Base-by-base conservation (phyloP, 2,329 filamentous ascomycete genomes). In the Neocatenulostroma microsporum region DNA sequence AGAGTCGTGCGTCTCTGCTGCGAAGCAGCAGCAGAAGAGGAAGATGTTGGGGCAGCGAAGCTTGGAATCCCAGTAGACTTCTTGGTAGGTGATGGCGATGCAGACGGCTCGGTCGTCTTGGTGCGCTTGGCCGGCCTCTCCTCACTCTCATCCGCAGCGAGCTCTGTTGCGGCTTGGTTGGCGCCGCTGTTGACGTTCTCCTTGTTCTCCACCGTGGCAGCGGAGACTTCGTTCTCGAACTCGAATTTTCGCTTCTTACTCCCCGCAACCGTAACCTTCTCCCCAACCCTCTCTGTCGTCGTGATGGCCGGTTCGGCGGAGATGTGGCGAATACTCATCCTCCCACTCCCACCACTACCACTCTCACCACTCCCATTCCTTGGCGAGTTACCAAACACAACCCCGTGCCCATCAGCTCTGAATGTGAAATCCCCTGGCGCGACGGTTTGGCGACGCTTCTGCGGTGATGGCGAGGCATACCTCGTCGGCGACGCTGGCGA, bases 361-460 rank as follows among this genome's bases (percentile, higher is more conserved):
- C 4, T 40, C 42, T 21, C 44, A 40, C 45, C 41, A 20, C 46
- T 51, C 15, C 54, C 55, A 5, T 59, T 30, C 11, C 19, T 54
- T 5, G 58, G 53, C 5, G 55, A 55, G 11, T 60, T 54, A 11
- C 58, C 61, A 39, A 72, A 72, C 17, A 59, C 56, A 44, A 71
- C 64, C 14, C 56, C 52, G 35, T 62, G 60, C 21, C 41, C 42
- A 41, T 60, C 62, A 18, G 66, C 62, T 42, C 66, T 57, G 59
- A 73, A 70, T 4, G 66, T 71, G 51, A 72, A 72, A 37, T 65
- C 57, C 17, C 58, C 57, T 5, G 64, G 57, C 2, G 54, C 58
- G 15, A 48, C 39, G 35, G 58, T 60, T 46, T 58, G 51, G 9
- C 52, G 53, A 28, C 58, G 52, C 37, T 49, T 66, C 34, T 58